Evolutionary conservation across 2,329 filamentous ascomycete genomes (phyloP), one percentile per base, ranked within the genome.

Genomic region (Cordyceps cateniannulata): DNA sequence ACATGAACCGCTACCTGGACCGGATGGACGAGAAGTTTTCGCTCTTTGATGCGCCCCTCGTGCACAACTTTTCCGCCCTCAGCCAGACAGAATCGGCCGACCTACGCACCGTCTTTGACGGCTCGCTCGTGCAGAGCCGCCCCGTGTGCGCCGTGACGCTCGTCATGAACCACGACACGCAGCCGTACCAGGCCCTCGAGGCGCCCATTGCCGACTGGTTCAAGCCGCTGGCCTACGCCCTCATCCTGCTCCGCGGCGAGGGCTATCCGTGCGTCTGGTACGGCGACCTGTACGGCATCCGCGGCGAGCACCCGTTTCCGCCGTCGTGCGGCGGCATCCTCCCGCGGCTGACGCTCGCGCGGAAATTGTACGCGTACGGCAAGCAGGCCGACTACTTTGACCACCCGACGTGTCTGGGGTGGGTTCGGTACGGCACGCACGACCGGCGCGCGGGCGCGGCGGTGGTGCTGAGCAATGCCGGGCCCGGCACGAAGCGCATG

Each of bases 111-210:
- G 77, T 90, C 1, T 87, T 89, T 66, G 80, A 86, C 52, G 75
- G 76, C 38, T 84, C 85, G 0, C 72, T 90, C 60, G 84, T 87
- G 12, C 69, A 71, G 51, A 63, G 65, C 4, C 68, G 68, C 25
- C 74, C 75, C 2, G 63, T 75, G 35, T 71, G 72, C 49, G 73
- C 75, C 1, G 75, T 76, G 47, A 90, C 87, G 0, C 79, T 90
- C 5, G 86, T 90, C 1, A 85, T 84, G 72, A 90, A 89, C 71
- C 88, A 90, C 73, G 88, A 91, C 69, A 90, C 87, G 0, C 74
- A 76, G 62, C 74, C 73, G 0, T 71, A 71, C 63, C 74, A 76
- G 56, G 71, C 73, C 3, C 69, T 76, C 10, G 64, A 82, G 66
- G 83, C 85, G 0, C 81, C 82, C 1, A 82, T 91, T 45, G 80